These are phyloP conservation scores for Neonectria coccinea DNA, from an alignment of 2,329 filamentous ascomycete genomes.

Conservation along the genomic window DNA sequence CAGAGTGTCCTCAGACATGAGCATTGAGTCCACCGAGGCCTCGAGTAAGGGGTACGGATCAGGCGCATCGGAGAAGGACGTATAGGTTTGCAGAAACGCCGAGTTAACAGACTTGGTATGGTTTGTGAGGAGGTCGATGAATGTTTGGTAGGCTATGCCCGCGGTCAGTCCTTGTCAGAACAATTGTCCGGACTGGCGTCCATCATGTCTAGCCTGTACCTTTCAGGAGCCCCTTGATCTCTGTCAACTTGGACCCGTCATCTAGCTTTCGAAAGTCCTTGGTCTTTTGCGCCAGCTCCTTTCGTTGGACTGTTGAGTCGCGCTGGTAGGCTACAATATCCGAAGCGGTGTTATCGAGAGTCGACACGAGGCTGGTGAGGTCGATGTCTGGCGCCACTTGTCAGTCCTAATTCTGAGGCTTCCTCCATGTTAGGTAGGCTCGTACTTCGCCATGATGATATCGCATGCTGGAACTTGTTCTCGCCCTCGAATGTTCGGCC, in stretches of 20 bases:
- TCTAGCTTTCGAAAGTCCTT: constrained; percentile 97
- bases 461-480: constrained; percentile 97
- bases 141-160: constrained; percentile 86
- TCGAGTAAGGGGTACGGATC: constrained; percentile 97
- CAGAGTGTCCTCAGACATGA: constrained; percentile 90
- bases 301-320: constrained; percentile 94
- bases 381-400: constrained; percentile 76
- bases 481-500: constrained; percentile 63
- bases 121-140: constrained; percentile 95
- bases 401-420: constrained; percentile 32
- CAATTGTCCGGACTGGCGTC: not conserved
- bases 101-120: constrained; percentile 95
- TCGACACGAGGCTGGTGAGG: constrained; percentile 83
- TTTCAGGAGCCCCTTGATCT: constrained; percentile 92
- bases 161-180: constrained; percentile 22
- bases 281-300: constrained; percentile 98
- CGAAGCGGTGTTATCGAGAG: constrained; percentile 91
- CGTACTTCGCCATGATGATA: constrained; percentile 94
- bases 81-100: constrained; percentile 92
- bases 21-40: constrained; percentile 93
- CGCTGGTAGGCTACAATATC: constrained; percentile 94
- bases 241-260: constrained; percentile 84
- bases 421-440: constrained; percentile 5
- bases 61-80: constrained; percentile 91
- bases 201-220: constrained; percentile 59